These are phyloP conservation scores for Puccinellia tenuiflora DNA, from an alignment of 176 grass and related monocot species.

Conservation along the genomic window DNA sequence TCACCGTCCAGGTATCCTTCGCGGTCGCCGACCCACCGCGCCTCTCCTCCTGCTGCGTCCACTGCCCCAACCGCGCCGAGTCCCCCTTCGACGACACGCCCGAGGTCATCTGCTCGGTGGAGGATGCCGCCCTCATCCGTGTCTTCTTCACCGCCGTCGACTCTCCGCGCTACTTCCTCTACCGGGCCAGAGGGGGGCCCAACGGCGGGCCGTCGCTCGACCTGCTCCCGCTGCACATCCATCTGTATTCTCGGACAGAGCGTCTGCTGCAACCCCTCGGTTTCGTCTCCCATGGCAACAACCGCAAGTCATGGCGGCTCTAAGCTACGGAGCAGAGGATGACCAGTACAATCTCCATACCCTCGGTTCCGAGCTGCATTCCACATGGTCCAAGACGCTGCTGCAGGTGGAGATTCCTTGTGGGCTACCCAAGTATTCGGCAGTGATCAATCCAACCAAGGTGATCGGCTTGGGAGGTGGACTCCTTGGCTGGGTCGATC, in stretches of 20 bases:
- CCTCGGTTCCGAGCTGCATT: not conserved
- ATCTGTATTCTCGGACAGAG: not conserved
- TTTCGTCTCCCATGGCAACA: not conserved
- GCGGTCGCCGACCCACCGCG: not conserved
- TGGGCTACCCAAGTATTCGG: not conserved
- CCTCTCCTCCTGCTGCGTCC: not conserved
- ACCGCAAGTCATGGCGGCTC: not conserved
- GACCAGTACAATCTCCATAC: not conserved
- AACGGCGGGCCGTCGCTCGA: not conserved
- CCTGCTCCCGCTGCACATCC: not conserved
- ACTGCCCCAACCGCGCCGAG: not conserved
- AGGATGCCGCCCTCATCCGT: not conserved
- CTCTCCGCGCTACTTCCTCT: not conserved
- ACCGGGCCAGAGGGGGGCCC: not conserved
- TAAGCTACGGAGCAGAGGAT: not conserved
- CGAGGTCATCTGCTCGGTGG: not conserved
- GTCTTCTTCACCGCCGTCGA: not conserved
- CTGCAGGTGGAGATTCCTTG: not conserved
- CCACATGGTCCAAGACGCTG: not conserved
- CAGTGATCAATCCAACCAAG: not conserved
- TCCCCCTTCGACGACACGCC: not conserved
- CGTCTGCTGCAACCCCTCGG: not conserved
- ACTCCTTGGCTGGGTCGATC: not conserved
- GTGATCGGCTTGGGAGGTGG: no score
- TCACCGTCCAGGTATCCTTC: not conserved